Evolutionary conservation across 257 asterid species (phyloP), one percentile per base, ranked within the genome.

Genomic region (Eucommia ulmoides): DNA sequence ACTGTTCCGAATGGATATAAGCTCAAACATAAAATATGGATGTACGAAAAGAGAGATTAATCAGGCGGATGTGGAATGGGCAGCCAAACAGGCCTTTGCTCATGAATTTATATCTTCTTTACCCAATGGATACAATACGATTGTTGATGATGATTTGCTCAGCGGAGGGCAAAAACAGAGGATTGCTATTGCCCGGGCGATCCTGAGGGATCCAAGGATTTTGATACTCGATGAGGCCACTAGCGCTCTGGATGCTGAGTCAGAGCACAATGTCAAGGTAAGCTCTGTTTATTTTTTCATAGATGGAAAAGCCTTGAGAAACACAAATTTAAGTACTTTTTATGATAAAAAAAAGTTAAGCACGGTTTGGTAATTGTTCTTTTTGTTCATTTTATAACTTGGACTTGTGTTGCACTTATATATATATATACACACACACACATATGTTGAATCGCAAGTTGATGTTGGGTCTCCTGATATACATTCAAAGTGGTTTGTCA

Each of bases 81-180:
- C 96, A 0, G 98, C 98, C 16, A 86, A 79, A 68, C 87, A 80
- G 67, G 98, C 96, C 26, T 68, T 58, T 62, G 98, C 96, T 41
- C 98, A 91, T 51, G 93, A 83, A 45, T 91, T 86, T 65, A 83
- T 91, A 62, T 70, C 60, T 20, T 58, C 92, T 44, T 73, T 86
- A 53, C 98, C 98, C 47, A 54, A 76, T 49, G 93, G 96, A 61
- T 91, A 83, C 74, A 78, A 81, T 60, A 91, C 98, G 46, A 70
- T 91, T 33, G 95, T 83, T 23, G 95, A 83, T 56, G 93, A 91
- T 71, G 96, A 86, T 73, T 69, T 91, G 92, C 92, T 86, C 29
- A 91, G 98, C 68, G 96, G 98, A 25, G 98, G 98, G 29, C 98
- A 91, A 61, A 91, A 86, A 73, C 98, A 91, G 60, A 74, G 98